Base-by-base conservation (phyloP, 192 early-diverging fungal species). In the Podila epicladia region DNA sequence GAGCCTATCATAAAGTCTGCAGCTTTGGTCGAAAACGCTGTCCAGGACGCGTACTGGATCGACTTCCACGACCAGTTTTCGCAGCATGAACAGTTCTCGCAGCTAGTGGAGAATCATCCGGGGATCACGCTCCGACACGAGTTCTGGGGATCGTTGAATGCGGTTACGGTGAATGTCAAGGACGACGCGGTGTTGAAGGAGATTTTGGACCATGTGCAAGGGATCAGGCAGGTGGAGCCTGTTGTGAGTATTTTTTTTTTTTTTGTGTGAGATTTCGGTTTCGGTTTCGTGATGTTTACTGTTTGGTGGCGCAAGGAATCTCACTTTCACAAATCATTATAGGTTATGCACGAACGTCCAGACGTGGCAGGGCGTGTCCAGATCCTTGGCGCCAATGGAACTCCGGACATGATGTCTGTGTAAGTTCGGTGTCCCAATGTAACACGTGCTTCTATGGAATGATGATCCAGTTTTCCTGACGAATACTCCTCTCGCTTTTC, bases 11-110 rank as follows among this genome's bases (percentile, higher is more conserved):
- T 80, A 20, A 71, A 71, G 0, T 57, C 71, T 4, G 22, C 65
- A 0, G 62, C 62, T 0, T 3, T 65, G 35, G 33, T 69, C 28
- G 77, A 80, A 17, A 80, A 80, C 45, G 62, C 50, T 1, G 57
- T 80, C 22, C 51, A 72, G 19, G 66, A 80, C 26, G 77, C 77
- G 26, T 80, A 73, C 62, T 80, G 77, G 71, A 73, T 80, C 22
- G 77, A 80, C 62, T 80, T 80, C 22, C 77, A 80, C 35, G 71
- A 80, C 22, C 38, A 69, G 24, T 80, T 80, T 29, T 48, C 55
- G 11, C 61, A 80, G 41, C 77, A 69, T 50, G 49, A 62, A 26
- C 15, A 45, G 26, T 80, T 80, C 58, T 69, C 71, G 13, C 33
- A 61, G 9, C 17, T 80, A 3, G 77, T 80, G 20, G 28, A 45